Conservation (phyloP, 345 rosid genomes). For the Toxicodendron radicans region DNA sequence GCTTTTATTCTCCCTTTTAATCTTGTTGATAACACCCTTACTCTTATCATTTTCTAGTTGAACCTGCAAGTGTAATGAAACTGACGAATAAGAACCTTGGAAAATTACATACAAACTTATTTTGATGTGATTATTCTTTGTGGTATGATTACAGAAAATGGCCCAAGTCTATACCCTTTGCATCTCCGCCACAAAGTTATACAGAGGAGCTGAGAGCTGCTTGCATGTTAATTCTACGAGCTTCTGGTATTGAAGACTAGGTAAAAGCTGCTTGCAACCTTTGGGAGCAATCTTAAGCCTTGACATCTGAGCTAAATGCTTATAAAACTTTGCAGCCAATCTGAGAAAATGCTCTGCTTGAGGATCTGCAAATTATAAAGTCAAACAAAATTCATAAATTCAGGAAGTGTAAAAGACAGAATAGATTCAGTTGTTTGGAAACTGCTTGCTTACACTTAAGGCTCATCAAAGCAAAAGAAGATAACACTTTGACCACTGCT, state of each 20-base stretch:
- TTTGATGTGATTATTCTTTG: not conserved
- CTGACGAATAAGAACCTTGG: constrained; percentile 6
- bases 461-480: constrained; percentile 70
- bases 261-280: constrained; percentile 73
- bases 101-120: not conserved
- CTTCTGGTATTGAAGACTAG: constrained; percentile 66
- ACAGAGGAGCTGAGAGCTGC: constrained; percentile 68
- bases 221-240: constrained; percentile 80
- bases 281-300: constrained; percentile 70
- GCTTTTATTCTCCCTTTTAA: constrained; percentile 85
- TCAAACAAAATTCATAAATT: constrained; percentile 19
- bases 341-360: constrained; percentile 71
- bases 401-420: constrained; percentile 7
- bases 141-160: not conserved
- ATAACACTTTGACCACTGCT: constrained; percentile 55
- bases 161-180: constrained; percentile 44
- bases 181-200: constrained; percentile 66
- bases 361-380: constrained; percentile 45
- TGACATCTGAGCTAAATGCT: constrained; percentile 73
- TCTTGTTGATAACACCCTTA: constrained; percentile 70
- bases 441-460: constrained; percentile 54
- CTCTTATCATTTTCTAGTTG: constrained; percentile 51
- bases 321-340: constrained; percentile 60
- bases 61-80: constrained; percentile 40
- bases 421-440: constrained; percentile 9